Conservation (phyloP, 2,329 filamentous ascomycete species). For the Trichoderma endophyticum region DNA sequence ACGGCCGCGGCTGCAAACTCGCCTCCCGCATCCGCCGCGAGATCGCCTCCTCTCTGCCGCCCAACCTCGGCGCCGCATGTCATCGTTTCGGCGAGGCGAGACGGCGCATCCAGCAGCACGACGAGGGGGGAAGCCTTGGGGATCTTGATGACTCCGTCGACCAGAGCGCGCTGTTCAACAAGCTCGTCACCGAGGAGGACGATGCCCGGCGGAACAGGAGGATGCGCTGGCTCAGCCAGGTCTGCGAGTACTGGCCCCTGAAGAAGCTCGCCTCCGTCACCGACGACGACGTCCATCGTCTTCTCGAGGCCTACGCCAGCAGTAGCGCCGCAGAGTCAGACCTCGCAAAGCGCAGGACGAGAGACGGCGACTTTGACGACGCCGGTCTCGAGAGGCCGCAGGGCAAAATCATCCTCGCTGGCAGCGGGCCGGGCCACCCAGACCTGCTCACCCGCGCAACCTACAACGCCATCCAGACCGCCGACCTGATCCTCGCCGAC, state of each 20-base stretch:
- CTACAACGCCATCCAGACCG: constrained; percentile 68
- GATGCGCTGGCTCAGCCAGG: constrained; percentile 90
- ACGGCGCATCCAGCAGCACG: constrained; percentile 70
- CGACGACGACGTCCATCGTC: constrained; percentile 71
- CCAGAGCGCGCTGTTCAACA: constrained; percentile 82
- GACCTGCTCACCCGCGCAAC: constrained; percentile 84
- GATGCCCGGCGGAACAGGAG: constrained; percentile 74
- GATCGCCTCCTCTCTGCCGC: constrained; percentile 75
- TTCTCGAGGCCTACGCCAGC: constrained; percentile 69
- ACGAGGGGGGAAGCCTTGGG: constrained; percentile 64
- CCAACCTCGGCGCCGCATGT: constrained; percentile 72
- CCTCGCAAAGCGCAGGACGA: background rate
- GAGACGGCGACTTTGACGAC: constrained; percentile 19
- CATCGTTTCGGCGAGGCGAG: constrained; percentile 72
- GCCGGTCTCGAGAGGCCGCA: constrained; percentile 30
- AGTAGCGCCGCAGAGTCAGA: constrained; percentile 19
- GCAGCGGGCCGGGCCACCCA: constrained; percentile 88
- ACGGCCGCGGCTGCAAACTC: constrained; percentile 90
- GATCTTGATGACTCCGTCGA: constrained; percentile 61
- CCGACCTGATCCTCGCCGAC: constrained; percentile 79
- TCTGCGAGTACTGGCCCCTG: constrained; percentile 98
- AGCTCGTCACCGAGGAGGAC: constrained; percentile 71
- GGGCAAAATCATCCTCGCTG: constrained; percentile 81
- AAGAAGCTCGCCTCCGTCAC: constrained; percentile 74
- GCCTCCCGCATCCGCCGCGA: constrained; percentile 86